phyloP scores from a whole-genome alignment of 164 flowering plant species.

The Taxillus chinensis region DNA sequence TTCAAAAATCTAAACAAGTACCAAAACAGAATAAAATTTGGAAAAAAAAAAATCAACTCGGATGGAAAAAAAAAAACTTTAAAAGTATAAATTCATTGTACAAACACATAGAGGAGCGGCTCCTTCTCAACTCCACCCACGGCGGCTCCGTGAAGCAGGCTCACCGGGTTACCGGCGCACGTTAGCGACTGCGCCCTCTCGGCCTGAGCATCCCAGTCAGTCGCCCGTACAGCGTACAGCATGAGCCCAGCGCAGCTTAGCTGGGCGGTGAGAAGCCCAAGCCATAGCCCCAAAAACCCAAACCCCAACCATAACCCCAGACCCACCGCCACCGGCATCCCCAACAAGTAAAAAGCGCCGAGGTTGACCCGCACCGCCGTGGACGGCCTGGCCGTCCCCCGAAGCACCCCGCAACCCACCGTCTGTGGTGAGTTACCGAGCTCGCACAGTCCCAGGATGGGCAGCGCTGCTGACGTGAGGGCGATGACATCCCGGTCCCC shows the following conservation, averaged over 20 bases:
- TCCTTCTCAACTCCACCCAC: conserved; percentile 14
- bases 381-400: conserved; percentile 76
- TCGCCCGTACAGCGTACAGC: conserved; percentile 71
- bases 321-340: conserved; percentile 85
- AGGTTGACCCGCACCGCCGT: conserved; percentile 83
- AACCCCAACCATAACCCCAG: conserved; percentile 51
- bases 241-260: conserved; percentile 80
- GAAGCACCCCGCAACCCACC: conserved; percentile 77
- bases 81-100: too few species aligned
- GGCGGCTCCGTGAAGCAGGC: neutral
- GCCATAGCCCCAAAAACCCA: conserved; percentile 81
- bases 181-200: conserved; percentile 51
- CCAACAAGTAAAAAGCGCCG: conserved; percentile 78
- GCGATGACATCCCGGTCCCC: conserved; percentile 41
- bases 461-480: conserved; percentile 65
- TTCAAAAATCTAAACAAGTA: too few species aligned
- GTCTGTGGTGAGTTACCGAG: conserved; percentile 96
- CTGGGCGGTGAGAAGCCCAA: conserved; percentile 79
- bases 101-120: conserved; percentile 27
- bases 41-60: too few species aligned
- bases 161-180: conserved; percentile 20
- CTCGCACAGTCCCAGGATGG: conserved; percentile 86
- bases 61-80: too few species aligned
- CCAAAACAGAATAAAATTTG: too few species aligned
- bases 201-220: conserved; percentile 71